A percentile compares a stretch with the other conserved stretches of the same genome.
These are phyloP conservation scores for Botrytis sinoallii DNA, from an alignment of 2,329 filamentous ascomycete species.

Conservation along the genomic window DNA sequence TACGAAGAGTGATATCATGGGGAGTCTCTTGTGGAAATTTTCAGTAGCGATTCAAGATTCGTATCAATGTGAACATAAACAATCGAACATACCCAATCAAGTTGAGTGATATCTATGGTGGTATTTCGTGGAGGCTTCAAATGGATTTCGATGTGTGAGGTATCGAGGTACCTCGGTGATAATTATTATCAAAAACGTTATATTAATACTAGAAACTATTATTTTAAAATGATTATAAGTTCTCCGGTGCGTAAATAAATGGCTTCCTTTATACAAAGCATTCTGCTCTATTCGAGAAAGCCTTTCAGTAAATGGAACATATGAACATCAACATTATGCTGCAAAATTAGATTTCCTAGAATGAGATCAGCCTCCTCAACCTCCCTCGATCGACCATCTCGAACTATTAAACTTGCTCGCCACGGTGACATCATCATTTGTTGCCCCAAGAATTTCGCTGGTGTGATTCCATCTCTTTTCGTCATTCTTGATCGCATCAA, in stretches of 20 bases:
- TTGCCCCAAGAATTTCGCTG: neutral
- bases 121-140: too few relatives aligned
- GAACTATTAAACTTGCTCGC: neutral
- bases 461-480: neutral
- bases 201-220: too few relatives aligned
- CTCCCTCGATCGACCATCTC: neutral
- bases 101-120: too few relatives aligned
- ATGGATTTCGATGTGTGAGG: too few relatives aligned
- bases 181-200: too few relatives aligned
- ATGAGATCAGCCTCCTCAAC: rapidly evolving
- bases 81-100: too few relatives aligned
- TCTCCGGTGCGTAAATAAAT: neutral
- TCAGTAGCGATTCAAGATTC: too few relatives aligned
- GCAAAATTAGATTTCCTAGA: neutral
- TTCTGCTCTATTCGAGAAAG: neutral
- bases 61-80: too few relatives aligned
- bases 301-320: neutral
- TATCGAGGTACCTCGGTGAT: too few relatives aligned
- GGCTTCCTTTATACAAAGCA: rapidly evolving
- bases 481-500: rapidly evolving
- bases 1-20: too few relatives aligned
- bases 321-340: neutral
- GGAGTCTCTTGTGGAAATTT: rapidly evolving
- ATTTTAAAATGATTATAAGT: too few relatives aligned
- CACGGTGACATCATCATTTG: neutral